Evolutionary conservation across 2,329 filamentous ascomycete genomes (phyloP).

Genomic region (Chaetothyriales sp.): DNA sequence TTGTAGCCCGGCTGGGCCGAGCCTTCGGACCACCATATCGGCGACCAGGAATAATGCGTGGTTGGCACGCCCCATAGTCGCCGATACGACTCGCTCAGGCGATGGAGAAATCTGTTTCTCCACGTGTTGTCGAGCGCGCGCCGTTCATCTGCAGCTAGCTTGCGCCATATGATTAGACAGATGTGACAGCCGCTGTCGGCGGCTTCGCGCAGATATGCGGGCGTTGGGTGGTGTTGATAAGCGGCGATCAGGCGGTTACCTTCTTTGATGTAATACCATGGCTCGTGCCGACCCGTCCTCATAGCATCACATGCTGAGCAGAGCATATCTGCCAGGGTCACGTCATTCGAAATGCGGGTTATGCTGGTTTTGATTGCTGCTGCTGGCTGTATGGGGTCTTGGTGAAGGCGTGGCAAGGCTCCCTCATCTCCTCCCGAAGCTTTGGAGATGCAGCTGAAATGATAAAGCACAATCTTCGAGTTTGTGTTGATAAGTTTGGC

Average conservation of each 20-base stretch:
- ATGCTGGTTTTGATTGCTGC: background rate
- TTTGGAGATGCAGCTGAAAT: background rate
- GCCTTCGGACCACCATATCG: background rate
- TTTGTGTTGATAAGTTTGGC: too few relatives aligned
- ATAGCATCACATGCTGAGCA: background rate
- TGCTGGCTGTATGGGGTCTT: background rate
- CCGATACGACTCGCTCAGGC: background rate
- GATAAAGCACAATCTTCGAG: background rate
- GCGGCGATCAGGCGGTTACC: background rate
- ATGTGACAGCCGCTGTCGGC: background rate
- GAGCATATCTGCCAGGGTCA: background rate
- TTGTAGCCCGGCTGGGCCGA: background rate
- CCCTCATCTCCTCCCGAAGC: background rate
- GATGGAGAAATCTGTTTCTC: background rate
- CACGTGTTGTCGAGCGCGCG: background rate
- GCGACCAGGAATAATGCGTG: background rate
- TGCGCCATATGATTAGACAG: constrained; percentile 1
- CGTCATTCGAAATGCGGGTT: background rate
- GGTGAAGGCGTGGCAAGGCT: background rate
- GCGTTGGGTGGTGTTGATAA: background rate
- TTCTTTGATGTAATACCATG: background rate
- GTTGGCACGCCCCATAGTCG: background rate
- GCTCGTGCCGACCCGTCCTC: background rate
- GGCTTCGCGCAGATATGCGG: background rate
- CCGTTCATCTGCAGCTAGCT: background rate